These are phyloP conservation scores for Chlorella variabilis DNA, from an alignment of 163 green algal species.

Conservation along the genomic window DNA sequence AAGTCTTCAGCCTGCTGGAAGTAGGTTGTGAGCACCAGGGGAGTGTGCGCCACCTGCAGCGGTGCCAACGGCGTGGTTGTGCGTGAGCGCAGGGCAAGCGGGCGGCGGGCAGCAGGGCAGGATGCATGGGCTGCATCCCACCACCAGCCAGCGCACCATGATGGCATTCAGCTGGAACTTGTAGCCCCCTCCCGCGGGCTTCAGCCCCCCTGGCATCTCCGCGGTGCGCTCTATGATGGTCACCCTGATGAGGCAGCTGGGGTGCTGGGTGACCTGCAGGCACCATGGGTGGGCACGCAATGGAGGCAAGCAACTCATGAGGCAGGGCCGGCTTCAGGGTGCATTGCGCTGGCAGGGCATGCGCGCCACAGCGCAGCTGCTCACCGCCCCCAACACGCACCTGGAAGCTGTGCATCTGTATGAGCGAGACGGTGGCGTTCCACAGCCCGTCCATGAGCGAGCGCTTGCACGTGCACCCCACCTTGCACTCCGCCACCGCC, in stretches of 20 bases:
- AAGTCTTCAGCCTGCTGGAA: neutral
- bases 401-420: constrained; percentile 22
- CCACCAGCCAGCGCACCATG: too few species aligned
- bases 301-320: too few species aligned
- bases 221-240: neutral
- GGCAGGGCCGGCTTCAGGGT: too few species aligned
- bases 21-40: neutral
- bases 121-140: too few species aligned
- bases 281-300: too few species aligned
- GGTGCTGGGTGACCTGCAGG: neutral
- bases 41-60: neutral
- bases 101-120: too few species aligned
- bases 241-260: neutral
- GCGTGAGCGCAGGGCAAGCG: too few species aligned
- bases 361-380: too few species aligned
- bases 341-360: too few species aligned
- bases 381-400: neutral
- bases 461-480: constrained; percentile 7
- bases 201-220: neutral
- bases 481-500: constrained; percentile 2
- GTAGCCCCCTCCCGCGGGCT: too few species aligned
- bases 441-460: neutral
- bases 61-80: too few species aligned
- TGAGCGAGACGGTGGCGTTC: constrained; percentile 3
- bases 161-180: neutral